These are phyloP conservation scores for Phytophthora foliorum DNA, from an alignment of 352 stramenopile genomes.

Conservation along the genomic window DNA sequence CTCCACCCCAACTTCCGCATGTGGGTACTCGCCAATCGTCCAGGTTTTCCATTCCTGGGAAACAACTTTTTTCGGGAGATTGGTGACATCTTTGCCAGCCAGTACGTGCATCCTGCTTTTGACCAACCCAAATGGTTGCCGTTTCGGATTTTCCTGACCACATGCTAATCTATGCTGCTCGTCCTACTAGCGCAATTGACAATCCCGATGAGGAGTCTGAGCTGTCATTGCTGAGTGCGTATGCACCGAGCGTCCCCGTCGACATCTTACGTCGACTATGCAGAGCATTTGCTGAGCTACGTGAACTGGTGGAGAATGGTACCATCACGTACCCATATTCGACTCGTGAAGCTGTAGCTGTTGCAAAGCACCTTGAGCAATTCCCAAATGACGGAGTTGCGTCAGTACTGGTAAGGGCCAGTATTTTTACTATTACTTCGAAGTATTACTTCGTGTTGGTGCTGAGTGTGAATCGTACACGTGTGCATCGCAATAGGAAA, in stretches of 20 bases:
- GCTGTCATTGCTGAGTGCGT: constrained; percentile 89
- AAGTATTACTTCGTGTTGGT: background rate
- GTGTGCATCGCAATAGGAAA: constrained; percentile 70
- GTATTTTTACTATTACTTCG: background rate
- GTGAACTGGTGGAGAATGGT: constrained; percentile 89
- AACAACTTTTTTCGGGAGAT: constrained; percentile 97
- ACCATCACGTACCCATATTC: constrained; percentile 96
- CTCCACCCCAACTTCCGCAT: constrained; percentile 95
- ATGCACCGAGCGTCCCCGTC: constrained; percentile 86
- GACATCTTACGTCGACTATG: constrained; percentile 88
- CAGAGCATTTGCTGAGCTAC: constrained; percentile 92
- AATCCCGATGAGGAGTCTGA: constrained; percentile 94
- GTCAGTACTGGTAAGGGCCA: constrained; percentile 63
- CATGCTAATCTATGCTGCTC: constrained; percentile 6
- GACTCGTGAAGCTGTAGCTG: constrained; percentile 93
- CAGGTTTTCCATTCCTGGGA: constrained; percentile 97
- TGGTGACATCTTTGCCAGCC: constrained; percentile 94
- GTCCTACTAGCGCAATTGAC: constrained; percentile 74
- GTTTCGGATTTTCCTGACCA: background rate
- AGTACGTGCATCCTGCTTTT: constrained; percentile 57
- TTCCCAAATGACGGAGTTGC: constrained; percentile 94
- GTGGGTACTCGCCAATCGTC: constrained; percentile 96
- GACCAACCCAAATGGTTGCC: background rate
- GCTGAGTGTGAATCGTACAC: background rate
- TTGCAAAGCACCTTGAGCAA: constrained; percentile 94